phyloP scores from a whole-genome alignment of 805 yeast species.

The Monosporozyma yasuniensis region DNA sequence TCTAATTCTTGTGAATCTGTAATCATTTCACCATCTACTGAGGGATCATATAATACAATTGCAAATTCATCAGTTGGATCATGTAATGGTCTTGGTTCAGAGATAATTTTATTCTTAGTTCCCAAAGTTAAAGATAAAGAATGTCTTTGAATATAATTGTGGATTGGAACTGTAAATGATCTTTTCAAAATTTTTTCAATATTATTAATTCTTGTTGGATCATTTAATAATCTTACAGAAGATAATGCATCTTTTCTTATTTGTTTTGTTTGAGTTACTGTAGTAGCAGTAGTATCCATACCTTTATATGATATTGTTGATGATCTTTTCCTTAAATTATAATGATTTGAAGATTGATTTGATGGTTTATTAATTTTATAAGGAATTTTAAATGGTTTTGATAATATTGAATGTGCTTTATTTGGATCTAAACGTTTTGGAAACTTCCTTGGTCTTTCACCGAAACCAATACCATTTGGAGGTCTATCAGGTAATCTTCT shows the following conservation, averaged over 20 bases:
- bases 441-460: slow-evolving; percentile 55
- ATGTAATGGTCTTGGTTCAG: slow-evolving; percentile 88
- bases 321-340: slow-evolving; percentile 23
- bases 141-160: slow-evolving; percentile 29
- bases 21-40: slow-evolving; percentile 55
- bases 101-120: slow-evolving; percentile 53
- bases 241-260: slow-evolving; percentile 49
- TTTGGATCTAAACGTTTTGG: slow-evolving; percentile 46
- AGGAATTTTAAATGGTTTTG: slow-evolving; percentile 65
- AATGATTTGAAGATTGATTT: background rate
- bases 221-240: slow-evolving; percentile 42
- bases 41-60: slow-evolving; percentile 89
- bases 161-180: slow-evolving; percentile 57
- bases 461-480: slow-evolving; percentile 49
- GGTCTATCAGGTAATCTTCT: slow-evolving; percentile 36
- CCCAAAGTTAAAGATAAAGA: slow-evolving; percentile 79
- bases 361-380: slow-evolving; percentile 30
- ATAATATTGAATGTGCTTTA: slow-evolving; percentile 44
- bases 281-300: slow-evolving; percentile 30
- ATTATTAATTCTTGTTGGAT: slow-evolving; percentile 27
- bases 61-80: slow-evolving; percentile 93
- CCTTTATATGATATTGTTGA: slow-evolving; percentile 34
- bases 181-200: slow-evolving; percentile 37
- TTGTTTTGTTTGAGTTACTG: background rate
- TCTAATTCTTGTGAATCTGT: slow-evolving; percentile 15